Percentiles rank a stretch among this genome's conserved stretches.
Evolutionary conservation across 2,329 filamentous ascomycete genomes (phyloP).

Genomic region (Diaporthe helianthi): DNA sequence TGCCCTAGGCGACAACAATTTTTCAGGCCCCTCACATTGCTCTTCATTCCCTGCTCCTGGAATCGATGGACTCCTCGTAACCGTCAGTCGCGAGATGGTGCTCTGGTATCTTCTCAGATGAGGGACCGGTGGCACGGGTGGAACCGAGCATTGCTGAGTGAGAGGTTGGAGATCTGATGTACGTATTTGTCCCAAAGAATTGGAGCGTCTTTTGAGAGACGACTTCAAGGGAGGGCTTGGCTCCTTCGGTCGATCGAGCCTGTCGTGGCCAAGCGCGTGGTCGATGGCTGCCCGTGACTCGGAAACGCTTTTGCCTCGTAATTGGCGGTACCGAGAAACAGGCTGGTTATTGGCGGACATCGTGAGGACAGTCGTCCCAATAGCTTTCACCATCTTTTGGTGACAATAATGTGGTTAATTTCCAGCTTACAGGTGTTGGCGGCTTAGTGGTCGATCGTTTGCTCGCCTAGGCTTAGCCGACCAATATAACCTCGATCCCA

Average conservation of each 20-base stretch:
- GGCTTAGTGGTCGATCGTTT: conserved; percentile 28
- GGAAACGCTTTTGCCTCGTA: conserved; percentile 43
- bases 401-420: conserved; percentile 12
- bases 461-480: conserved; percentile 13
- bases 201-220: conserved; percentile 33
- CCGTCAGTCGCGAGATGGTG: conserved; percentile 23
- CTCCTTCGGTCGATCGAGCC: conserved; percentile 4
- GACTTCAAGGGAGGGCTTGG: conserved; percentile 10
- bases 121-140: conserved; percentile 31
- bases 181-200: conserved; percentile 26
- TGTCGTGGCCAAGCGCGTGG: conserved; percentile 33
- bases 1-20: conserved; percentile 12
- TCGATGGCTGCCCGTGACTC: conserved; percentile 38
- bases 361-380: conserved; percentile 2
- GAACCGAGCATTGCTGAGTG: conserved; percentile 15
- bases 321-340: conserved; percentile 45
- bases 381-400: neutral
- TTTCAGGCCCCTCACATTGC: neutral
- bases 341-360: conserved; percentile 37
- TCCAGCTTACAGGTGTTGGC: conserved; percentile 7
- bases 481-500: conserved; percentile 9
- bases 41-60: neutral
- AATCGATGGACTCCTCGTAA: neutral
- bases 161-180: neutral
- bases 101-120: conserved; percentile 14